Conservation (phyloP, 139 green algal species). For the Bryopsis sp. region DNA sequence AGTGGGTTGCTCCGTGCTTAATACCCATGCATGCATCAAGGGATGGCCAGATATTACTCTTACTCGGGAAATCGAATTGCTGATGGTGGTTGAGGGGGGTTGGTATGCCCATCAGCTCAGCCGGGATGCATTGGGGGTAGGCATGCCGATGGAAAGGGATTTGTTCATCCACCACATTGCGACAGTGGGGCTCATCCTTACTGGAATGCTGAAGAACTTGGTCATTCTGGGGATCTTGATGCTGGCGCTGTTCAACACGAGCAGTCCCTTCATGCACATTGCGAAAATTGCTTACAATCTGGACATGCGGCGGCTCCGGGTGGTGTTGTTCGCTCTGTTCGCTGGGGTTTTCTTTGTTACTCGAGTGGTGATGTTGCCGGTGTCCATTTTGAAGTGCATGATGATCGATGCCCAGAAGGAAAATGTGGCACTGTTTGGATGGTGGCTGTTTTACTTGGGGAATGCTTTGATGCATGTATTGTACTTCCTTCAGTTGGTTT, state of each 20-base stretch:
- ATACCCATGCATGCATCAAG: not conserved
- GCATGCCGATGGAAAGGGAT: not conserved
- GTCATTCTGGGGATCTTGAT: constrained; percentile 3
- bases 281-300: constrained; percentile 7
- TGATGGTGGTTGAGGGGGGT: not conserved
- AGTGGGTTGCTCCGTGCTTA: not conserved
- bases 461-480: constrained; percentile 1
- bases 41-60: not conserved
- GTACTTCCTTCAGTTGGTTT: constrained; percentile 14
- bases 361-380: constrained; percentile 3
- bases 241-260: constrained; percentile 14
- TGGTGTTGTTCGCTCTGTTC: constrained; percentile 5
- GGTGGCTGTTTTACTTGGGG: not conserved
- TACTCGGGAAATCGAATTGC: not conserved
- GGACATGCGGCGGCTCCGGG: not conserved
- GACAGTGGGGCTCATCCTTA: constrained; percentile 6
- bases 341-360: constrained; percentile 6
- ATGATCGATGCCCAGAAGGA: not conserved
- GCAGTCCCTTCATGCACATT: constrained; percentile 16
- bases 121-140: not conserved
- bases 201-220: not conserved
- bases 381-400: not conserved
- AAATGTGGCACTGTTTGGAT: not conserved
- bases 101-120: constrained; percentile 10
- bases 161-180: constrained; percentile 6